phyloP scores from a whole-genome alignment of 2,329 filamentous ascomycete genomes.

The Ceratocystis ficicola region DNA sequence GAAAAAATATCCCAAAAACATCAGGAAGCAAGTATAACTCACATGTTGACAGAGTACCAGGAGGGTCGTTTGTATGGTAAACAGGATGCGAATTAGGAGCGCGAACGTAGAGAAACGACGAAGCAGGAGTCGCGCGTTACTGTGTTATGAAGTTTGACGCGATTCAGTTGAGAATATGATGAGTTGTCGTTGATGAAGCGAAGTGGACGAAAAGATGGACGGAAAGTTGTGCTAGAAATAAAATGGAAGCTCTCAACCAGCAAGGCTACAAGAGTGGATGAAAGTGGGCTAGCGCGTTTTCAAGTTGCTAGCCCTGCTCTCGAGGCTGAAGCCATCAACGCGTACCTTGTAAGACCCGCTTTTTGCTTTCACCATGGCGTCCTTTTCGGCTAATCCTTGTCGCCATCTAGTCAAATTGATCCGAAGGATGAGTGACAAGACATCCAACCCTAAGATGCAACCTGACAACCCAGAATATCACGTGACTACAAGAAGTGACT shows the following conservation, averaged over 20 bases:
- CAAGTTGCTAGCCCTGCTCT: background rate
- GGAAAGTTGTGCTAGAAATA: background rate
- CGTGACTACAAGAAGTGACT: no score
- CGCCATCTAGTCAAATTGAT: no score
- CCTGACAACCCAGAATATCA: no score
- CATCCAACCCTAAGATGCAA: no score
- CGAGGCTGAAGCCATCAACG: background rate
- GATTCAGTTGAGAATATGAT: background rate
- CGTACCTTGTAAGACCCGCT: background rate
- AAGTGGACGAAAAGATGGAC: background rate
- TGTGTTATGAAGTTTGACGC: background rate
- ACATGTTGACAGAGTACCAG: background rate
- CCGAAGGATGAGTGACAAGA: no score
- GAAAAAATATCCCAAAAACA: background rate
- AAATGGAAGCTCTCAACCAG: background rate
- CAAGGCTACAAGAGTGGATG: background rate
- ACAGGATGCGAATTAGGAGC: background rate
- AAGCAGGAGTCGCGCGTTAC: background rate
- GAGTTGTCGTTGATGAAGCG: background rate
- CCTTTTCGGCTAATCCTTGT: background rate
- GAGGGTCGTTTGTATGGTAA: background rate
- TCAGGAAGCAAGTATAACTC: background rate
- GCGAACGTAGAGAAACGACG: background rate
- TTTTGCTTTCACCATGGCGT: background rate
- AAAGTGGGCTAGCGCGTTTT: conserved; percentile 2